A percentile compares a stretch with the other conserved stretches of the same genome.
Conservation (phyloP, 352 stramenopile species). For the Phytophthora pisi region DNA sequence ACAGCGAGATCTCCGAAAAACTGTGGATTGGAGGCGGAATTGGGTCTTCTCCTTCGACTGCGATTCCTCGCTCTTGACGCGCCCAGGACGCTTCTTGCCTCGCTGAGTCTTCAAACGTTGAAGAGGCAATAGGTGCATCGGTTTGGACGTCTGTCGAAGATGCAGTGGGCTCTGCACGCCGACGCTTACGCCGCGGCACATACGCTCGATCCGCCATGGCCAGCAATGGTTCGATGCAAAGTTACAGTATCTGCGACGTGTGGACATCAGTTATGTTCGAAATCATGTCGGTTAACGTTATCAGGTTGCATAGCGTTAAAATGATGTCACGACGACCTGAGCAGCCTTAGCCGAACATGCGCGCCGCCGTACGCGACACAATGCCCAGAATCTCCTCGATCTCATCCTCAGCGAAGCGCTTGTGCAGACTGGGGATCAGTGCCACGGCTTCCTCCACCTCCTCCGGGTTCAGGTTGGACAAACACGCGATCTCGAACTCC, state of each 20-base stretch:
- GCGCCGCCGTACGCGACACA: slow-evolving; percentile 84
- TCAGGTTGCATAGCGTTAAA: slow-evolving; percentile 12
- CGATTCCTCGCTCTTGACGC: slow-evolving; percentile 60
- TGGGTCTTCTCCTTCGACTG: slow-evolving; percentile 35
- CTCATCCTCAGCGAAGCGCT: slow-evolving; percentile 88
- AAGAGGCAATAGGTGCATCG: not conserved
- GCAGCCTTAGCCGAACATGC: slow-evolving; percentile 76
- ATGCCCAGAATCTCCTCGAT: slow-evolving; percentile 91
- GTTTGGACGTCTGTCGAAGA: not conserved
- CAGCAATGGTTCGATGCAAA: not conserved
- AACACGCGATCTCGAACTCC: slow-evolving; percentile 90
- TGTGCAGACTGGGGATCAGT: slow-evolving; percentile 89
- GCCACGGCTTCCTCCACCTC: slow-evolving; percentile 89
- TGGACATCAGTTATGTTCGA: slow-evolving; percentile 14
- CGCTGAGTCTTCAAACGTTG: slow-evolving; percentile 2
- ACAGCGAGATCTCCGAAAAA: slow-evolving; percentile 49
- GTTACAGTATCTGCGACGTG: slow-evolving; percentile 19
- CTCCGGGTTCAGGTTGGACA: slow-evolving; percentile 91
- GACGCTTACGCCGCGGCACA: slow-evolving; percentile 49
- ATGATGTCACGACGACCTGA: slow-evolving; percentile 5
- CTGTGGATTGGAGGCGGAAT: slow-evolving; percentile 36
- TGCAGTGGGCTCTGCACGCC: slow-evolving; percentile 21
- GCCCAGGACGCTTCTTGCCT: slow-evolving; percentile 53
- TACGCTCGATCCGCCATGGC: slow-evolving; percentile 35
- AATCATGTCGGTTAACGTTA: slow-evolving; percentile 18